Conservation (phyloP, 129 eudicot genomes). For the Oenanthe sinensis region DNA sequence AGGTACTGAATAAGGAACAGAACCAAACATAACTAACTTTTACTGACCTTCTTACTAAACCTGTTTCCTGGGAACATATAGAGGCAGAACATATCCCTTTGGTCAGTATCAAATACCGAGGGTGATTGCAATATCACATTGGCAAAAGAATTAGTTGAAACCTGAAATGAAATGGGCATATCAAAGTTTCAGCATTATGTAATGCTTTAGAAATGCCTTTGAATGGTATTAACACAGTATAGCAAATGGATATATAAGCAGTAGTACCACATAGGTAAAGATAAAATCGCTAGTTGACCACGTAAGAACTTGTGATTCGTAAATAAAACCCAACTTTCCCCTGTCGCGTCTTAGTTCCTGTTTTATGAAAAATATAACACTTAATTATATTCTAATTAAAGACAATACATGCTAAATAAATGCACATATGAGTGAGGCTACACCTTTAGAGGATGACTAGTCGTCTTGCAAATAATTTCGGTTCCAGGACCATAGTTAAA, state of each 20-base stretch:
- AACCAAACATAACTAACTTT: too few species aligned
- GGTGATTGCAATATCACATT: slow-evolving; percentile 64
- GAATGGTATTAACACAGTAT: background rate
- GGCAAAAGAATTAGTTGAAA: slow-evolving; percentile 40
- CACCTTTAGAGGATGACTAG: slow-evolving; percentile 89
- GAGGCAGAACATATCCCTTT: slow-evolving; percentile 57
- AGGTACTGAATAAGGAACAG: too few species aligned
- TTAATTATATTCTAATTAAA: background rate
- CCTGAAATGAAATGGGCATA: slow-evolving; percentile 31
- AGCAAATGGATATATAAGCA: slow-evolving; percentile 1
- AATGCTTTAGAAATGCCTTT: background rate
- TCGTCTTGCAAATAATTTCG: slow-evolving; percentile 45
- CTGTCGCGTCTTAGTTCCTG: slow-evolving; percentile 57
- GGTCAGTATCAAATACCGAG: slow-evolving; percentile 40
- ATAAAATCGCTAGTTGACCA: slow-evolving; percentile 69
- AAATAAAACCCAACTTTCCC: slow-evolving; percentile 52
- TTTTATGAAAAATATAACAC: background rate
- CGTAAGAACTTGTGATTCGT: slow-evolving; percentile 64
- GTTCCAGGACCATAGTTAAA: slow-evolving; percentile 55
- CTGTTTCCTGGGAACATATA: slow-evolving; percentile 56
- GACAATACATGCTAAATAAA: background rate
- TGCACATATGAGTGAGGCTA: background rate
- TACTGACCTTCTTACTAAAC: slow-evolving; percentile 45
- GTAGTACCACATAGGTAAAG: slow-evolving; percentile 58
- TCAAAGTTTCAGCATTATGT: background rate